Base-by-base conservation (phyloP, 257 asterid genomes). In the Voacanga thouarsii region DNA sequence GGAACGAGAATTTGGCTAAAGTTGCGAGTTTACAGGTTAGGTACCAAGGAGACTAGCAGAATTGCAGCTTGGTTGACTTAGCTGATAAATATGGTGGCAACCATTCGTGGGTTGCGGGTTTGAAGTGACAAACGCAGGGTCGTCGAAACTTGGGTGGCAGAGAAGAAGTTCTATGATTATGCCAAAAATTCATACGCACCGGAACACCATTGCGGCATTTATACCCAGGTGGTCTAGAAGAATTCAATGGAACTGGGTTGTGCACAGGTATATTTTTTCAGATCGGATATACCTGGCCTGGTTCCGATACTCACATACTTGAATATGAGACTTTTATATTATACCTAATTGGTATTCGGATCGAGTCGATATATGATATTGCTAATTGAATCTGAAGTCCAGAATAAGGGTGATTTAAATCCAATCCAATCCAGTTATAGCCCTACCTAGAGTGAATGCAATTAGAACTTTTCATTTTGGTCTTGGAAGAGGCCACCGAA, bases 181-280 rank as follows among this genome's bases (percentile, higher is more conserved):
- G 90, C 53, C 2, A 84, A 86, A 53, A 93, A 91, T 76, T 80
- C 97, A 0, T 95, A 98, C 76, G 81, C 81, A 37, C 51, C 76
- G 72, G 91, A 78, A 33, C 90, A 84, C 79, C 80, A 71, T 5
- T 95, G 99, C 61, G 98, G 97, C 24, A 96, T 89, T 47, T 95
- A 95, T 82, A 95, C 99, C 0, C 99, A 95, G 88, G 93, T 95
- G 71, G 98, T 95, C 80, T 95, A 98, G 98, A 84, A 65, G 91
- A 77, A 88, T 60, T 82, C 99, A 47, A 8, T 39, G 68, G 95
- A 91, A 71, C 18, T 95, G 82, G 99, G 99, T 0, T 95, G 97
- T 70, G 97, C 92, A 0, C 91, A 86, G 73, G 97, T n/a, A n/a
- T n/a, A n/a, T n/a, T n/a, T n/a, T n/a, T n/a, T n/a, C n/a, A n/a